These are phyloP conservation scores for Fragaria iinumae DNA, from an alignment of 306 rosid genomes.

Conservation along the genomic window DNA sequence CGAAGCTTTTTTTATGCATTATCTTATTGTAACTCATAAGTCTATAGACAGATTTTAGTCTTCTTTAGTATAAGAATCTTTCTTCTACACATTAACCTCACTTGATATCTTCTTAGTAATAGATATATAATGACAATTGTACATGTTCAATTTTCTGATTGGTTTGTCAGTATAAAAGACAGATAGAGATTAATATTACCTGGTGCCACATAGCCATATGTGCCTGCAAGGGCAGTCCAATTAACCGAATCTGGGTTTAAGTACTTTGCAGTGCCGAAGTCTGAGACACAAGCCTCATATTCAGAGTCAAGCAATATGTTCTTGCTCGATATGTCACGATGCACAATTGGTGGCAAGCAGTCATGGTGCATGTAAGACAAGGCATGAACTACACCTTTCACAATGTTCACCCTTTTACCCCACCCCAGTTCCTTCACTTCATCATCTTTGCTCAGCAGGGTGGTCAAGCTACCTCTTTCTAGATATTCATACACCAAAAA, in stretches of 20 bases:
- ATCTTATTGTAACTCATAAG: too few species aligned
- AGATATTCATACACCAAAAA: conserved; percentile 25
- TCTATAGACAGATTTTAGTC: too few species aligned
- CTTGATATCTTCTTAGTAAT: too few species aligned
- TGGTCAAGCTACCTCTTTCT: conserved; percentile 6
- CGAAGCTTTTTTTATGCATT: too few species aligned
- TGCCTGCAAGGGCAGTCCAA: conserved; percentile 13
- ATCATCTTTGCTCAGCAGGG: not conserved
- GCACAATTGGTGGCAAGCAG: conserved; percentile 19
- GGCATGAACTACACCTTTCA: conserved; percentile 14
- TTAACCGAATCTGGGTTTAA: not conserved
- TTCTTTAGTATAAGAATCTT: too few species aligned
- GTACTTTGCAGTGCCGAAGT: conserved; percentile 4
- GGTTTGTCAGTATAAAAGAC: too few species aligned
- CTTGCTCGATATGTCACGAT: conserved; percentile 22
- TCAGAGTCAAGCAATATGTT: conserved; percentile 19
- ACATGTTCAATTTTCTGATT: too few species aligned
- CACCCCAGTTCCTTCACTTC: conserved; percentile 20
- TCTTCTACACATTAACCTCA: too few species aligned
- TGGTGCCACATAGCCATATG: conserved; percentile 21
- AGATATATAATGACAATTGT: too few species aligned
- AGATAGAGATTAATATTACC: conserved; percentile 5
- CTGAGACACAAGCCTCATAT: conserved; percentile 4
- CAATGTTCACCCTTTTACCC: conserved; percentile 18
- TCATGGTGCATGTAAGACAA: conserved; percentile 29